Evolutionary conservation across 2,329 filamentous ascomycete genomes (phyloP), one percentile per base, ranked within the genome.

Genomic region (Penicillium italicum): DNA sequence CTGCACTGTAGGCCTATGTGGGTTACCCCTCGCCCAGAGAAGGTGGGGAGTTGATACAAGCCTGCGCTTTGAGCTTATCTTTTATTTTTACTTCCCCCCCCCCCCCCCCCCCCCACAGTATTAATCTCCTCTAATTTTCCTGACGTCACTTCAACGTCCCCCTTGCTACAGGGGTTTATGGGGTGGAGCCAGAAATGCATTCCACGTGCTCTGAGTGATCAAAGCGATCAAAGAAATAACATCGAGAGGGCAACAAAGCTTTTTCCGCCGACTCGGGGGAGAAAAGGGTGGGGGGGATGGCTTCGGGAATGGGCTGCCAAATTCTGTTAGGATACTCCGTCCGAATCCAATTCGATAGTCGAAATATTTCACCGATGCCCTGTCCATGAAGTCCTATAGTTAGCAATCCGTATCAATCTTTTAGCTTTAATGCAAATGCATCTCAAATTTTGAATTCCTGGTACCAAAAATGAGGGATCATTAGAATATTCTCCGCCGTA

Each of bases 51-150:
- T 31, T 24, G 24, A 28, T 7, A 22, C n/a, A 26, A 47, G 44
- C 43, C 53, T 48, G 38, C 40, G 34, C 53, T 34, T 44, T 49
- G 53, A 52, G 56, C 48, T 53, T 56, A 56, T 52, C 38, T 48
- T 33, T 38, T 38, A 11, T 14, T n/a, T 53, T 30, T n/a, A 9
- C 38, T 30, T n/a, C n/a, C n/a, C n/a, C n/a, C n/a, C n/a, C n/a
- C n/a, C n/a, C n/a, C n/a, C n/a, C n/a, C n/a, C n/a, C n/a, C n/a
- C n/a, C n/a, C n/a, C n/a, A n/a, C n/a, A n/a, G n/a, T n/a, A n/a
- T n/a, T n/a, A n/a, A n/a, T n/a, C n/a, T n/a, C n/a, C n/a, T n/a
- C n/a, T n/a, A n/a, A n/a, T n/a, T n/a, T n/a, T n/a, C n/a, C n/a
- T n/a, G n/a, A n/a, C n/a, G n/a, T n/a, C n/a, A n/a, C n/a, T n/a